Evolutionary conservation across 2,329 filamentous ascomycete genomes (phyloP), one percentile per base, ranked within the genome.

Genomic region (Fusarium cyanostomum): DNA sequence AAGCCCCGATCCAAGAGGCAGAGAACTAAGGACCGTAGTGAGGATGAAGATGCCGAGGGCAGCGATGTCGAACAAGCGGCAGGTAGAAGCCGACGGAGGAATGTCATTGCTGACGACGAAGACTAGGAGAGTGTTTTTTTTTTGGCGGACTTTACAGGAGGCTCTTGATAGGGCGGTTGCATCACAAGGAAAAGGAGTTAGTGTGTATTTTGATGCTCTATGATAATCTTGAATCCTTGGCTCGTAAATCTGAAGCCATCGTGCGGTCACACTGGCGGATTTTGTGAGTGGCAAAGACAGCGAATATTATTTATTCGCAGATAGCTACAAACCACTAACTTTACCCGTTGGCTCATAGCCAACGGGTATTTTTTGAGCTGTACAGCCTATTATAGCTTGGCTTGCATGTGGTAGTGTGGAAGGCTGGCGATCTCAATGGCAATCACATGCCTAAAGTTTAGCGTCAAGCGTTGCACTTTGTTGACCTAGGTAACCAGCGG

Each of bases 71-170:
- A 86, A 52, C 78, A 79, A 66, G 67, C 73, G 51, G 74, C 76
- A 31, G 79, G 83, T 52, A 74, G 81, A 57, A 78, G 80, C 46
- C 82, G 85, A 70, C 80, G 86, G 58, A 82, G 85, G 64, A 81
- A 79, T 35, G 77, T 89, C 63, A 80, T 89, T 56, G 85, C 87
- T 52, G 86, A 88, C 52, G 85, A 88, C 53, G 86, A 88, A 35
- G 84, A 86, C 37, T 81, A 82, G 61, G 69, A 33, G 33, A 27
- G 35, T 34, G 15, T 11, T 35, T 16, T 26, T 49, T 12, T 6
- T 46, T 31, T 16, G 31, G 24, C 27, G 37, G 35, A 52, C 31
- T 33, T 50, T 26, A 28, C n/a, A 28, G 27, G 33, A 46, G 26
- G 49, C 27, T 35, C 44, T 39, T 7, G 26, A 58, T 16, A 59